Conservation (phyloP, 129 eudicot genomes). For the Scalesia atractyloides region DNA sequence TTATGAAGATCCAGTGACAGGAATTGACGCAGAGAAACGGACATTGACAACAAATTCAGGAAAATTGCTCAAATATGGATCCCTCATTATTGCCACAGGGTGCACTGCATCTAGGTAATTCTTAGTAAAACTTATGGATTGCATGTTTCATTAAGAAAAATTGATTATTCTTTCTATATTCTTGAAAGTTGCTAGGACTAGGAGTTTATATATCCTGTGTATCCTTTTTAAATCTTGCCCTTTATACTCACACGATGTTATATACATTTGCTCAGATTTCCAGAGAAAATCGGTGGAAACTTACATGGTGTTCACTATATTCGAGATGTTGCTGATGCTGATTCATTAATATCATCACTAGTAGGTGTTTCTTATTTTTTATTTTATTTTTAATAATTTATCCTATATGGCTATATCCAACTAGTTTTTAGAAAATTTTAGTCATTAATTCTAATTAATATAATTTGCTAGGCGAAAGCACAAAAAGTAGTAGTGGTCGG, state of each 20-base stretch:
- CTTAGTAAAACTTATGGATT: not conserved
- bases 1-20: conserved; percentile 83
- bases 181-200: conserved; percentile 9
- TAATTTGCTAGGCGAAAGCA: conserved; percentile 60
- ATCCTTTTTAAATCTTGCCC: not conserved
- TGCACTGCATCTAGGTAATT: conserved; percentile 84
- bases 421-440: not conserved
- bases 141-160: not conserved
- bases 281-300: conserved; percentile 94
- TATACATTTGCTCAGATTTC: conserved; percentile 58
- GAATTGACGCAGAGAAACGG: conserved; percentile 70
- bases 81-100: conserved; percentile 91
- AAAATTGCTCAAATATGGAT: conserved; percentile 80
- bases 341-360: conserved; percentile 79
- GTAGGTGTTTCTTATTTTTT: conserved; percentile 37
- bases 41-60: conserved; percentile 88
- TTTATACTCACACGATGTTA: not conserved
- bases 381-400: not conserved
- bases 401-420: not conserved
- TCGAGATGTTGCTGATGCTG: conserved; percentile 95
- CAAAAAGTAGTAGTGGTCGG: conserved; percentile 90
- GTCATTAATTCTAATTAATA: not conserved
- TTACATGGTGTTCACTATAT: conserved; percentile 90
- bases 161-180: not conserved
- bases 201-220: not conserved